These are phyloP conservation scores for Telopea speciosissima DNA, from an alignment of 177 flowering plant species.

Conservation along the genomic window DNA sequence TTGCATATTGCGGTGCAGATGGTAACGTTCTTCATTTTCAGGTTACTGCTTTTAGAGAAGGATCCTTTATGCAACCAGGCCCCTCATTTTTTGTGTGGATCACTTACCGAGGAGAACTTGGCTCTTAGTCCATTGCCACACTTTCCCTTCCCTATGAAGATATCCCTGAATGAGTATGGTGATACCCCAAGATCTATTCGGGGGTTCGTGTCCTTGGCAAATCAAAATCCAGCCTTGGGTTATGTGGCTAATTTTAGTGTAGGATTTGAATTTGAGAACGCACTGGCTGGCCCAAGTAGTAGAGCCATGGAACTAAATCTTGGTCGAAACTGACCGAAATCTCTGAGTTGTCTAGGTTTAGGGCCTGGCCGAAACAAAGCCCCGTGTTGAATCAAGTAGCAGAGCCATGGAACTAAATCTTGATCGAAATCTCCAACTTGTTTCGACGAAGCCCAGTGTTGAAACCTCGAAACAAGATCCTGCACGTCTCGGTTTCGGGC, in stretches of 20 bases:
- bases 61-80: slow-evolving; percentile 52
- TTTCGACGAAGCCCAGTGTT: too few relatives aligned
- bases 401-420: too few relatives aligned
- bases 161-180: slow-evolving; percentile 24
- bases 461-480: too few relatives aligned
- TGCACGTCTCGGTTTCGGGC: too few relatives aligned
- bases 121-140: slow-evolving; percentile 44
- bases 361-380: too few relatives aligned
- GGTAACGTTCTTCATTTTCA: slow-evolving; percentile 69
- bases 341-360: too few relatives aligned
- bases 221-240: slow-evolving; percentile 42
- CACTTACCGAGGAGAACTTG: slow-evolving; percentile 46
- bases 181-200: slow-evolving; percentile 32
- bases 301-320: too few relatives aligned
- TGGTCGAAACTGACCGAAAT: too few relatives aligned
- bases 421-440: too few relatives aligned
- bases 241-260: slow-evolving; percentile 28
- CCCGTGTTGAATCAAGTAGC: too few relatives aligned
- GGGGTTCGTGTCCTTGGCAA: slow-evolving; percentile 18
- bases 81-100: slow-evolving; percentile 66
- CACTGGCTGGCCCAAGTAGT: slow-evolving; percentile 9
- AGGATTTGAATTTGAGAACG: slow-evolving; percentile 23
- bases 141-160: slow-evolving; percentile 39
- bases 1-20: slow-evolving; percentile 82
- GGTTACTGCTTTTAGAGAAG: slow-evolving; percentile 71